Conservation (phyloP, 2,329 filamentous ascomycete species). For the Aspergillus sp. region DNA sequence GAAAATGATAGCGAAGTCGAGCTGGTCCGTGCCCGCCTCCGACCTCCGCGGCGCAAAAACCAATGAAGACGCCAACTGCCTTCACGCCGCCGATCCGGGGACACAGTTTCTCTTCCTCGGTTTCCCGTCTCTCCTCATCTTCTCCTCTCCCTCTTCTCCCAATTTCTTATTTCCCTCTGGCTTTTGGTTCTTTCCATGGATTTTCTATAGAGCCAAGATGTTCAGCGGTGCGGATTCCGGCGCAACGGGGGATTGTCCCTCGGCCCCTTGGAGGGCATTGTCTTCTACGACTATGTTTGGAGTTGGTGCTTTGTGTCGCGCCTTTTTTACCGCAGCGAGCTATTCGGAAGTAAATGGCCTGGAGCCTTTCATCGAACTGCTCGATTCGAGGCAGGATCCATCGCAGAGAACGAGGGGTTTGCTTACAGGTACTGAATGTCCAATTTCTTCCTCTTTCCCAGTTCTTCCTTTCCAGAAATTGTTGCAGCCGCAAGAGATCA, state of each 20-base stretch:
- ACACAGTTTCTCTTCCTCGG: not conserved
- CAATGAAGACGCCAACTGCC: constrained; percentile 10
- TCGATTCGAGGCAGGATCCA: constrained; percentile 68
- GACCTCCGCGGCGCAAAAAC: constrained; percentile 17
- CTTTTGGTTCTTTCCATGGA: constrained; percentile 11
- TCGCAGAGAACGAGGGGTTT: constrained; percentile 68
- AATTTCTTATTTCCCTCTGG: constrained; percentile 1
- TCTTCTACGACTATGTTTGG: constrained; percentile 73
- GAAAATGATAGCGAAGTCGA: constrained; percentile 17
- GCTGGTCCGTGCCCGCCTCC: constrained; percentile 15
- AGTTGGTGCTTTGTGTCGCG: constrained; percentile 65
- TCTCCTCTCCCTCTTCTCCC: not conserved
- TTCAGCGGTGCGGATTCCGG: constrained; percentile 34
- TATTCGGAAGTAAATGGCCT: constrained; percentile 72
- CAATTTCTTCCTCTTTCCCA: not conserved
- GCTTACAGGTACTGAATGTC: constrained; percentile 64
- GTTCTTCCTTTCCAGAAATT: not conserved
- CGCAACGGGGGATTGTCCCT: constrained; percentile 40
- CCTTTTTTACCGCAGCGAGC: constrained; percentile 72
- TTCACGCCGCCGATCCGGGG: constrained; percentile 10
- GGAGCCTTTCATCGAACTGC: constrained; percentile 66
- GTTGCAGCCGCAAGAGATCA: not conserved
- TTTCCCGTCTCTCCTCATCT: not conserved
- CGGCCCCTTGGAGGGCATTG: constrained; percentile 59
- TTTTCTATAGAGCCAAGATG: constrained; percentile 15